These are phyloP conservation scores for Penicillium malachiteum DNA, from an alignment of 495 filamentous ascomycete species.

Conservation along the genomic window DNA sequence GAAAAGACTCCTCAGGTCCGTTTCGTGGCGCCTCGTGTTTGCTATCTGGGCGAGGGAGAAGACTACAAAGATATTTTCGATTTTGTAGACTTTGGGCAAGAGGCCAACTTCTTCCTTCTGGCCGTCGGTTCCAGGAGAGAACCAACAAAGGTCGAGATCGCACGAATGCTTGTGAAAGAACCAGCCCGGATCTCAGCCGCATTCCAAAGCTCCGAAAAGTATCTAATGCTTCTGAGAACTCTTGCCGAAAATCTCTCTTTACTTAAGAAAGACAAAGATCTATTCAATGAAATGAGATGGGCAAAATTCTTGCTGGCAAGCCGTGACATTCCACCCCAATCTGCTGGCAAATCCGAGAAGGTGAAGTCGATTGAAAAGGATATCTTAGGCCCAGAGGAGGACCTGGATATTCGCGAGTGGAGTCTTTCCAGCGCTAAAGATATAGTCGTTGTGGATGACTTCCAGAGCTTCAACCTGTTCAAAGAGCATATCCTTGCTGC, in stretches of 20 bases:
- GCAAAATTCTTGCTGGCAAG: constrained; percentile 77
- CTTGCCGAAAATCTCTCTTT: constrained; percentile 66
- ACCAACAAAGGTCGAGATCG: constrained; percentile 82
- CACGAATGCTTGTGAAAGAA: constrained; percentile 70
- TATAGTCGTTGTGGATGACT: constrained; percentile 83
- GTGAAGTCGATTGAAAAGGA: constrained; percentile 28
- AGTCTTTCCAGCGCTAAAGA: constrained; percentile 65
- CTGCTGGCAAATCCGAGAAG: constrained; percentile 21
- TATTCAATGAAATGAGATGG: constrained; percentile 73
- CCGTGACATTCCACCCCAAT: constrained; percentile 60
- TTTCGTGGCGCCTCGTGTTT: constrained; percentile 61
- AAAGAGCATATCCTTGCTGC: constrained; percentile 76
- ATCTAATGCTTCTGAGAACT: constrained; percentile 73
- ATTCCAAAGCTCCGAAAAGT: constrained; percentile 78
- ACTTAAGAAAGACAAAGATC: constrained; percentile 73
- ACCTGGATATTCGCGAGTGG: constrained; percentile 71
- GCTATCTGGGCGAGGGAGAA: constrained; percentile 75
- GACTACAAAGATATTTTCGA: constrained; percentile 89
- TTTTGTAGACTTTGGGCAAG: constrained; percentile 87
- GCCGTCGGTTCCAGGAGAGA: constrained; percentile 86
- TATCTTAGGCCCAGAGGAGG: constrained; percentile 65
- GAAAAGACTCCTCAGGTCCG: constrained; percentile 37
- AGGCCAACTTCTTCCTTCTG: constrained; percentile 85
- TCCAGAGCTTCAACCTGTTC: constrained; percentile 80
- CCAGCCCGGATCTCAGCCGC: constrained; percentile 75